Evolutionary conservation across 2,329 filamentous ascomycete genomes (phyloP).

Genomic region (Colletotrichum melonis): DNA sequence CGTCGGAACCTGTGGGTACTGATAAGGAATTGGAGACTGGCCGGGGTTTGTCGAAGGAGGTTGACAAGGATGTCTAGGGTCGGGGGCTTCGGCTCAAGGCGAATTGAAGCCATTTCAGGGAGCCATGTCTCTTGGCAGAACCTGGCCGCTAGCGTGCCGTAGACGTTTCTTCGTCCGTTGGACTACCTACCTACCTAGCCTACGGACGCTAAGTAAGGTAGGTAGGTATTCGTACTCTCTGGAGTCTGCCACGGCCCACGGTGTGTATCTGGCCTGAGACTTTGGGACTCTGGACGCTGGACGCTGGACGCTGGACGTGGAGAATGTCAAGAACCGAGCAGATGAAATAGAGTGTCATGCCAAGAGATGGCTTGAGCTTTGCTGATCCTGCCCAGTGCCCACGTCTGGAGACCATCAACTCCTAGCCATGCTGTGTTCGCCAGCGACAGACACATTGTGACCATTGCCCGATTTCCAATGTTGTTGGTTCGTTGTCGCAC

Average conservation of each 20-base stretch:
- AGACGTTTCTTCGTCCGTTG: constrained; percentile 9
- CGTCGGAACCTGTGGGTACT: constrained; percentile 32
- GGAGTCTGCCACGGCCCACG: neutral
- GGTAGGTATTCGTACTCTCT: neutral
- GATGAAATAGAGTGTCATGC: neutral
- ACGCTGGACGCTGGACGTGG: no score
- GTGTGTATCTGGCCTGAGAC: neutral
- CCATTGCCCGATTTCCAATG: neutral
- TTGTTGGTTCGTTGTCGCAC: neutral
- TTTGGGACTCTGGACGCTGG: neutral
- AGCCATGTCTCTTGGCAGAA: constrained; percentile 19
- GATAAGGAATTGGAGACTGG: constrained; percentile 30
- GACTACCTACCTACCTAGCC: no score
- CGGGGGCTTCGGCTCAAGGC: constrained; percentile 27
- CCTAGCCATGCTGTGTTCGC: neutral
- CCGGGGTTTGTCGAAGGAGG: constrained; percentile 7
- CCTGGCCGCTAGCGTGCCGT: neutral
- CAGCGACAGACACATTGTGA: neutral
- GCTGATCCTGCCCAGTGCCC: constrained; percentile 6
- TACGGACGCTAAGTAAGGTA: no score
- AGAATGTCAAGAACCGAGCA: neutral
- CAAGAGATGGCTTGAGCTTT: constrained; percentile 24
- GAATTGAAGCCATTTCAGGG: constrained; percentile 26
- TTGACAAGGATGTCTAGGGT: neutral
- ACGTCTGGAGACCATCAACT: neutral